Conservation (phyloP, 1,284 basidiomycete species). For the Vanrija sp. region DNA sequence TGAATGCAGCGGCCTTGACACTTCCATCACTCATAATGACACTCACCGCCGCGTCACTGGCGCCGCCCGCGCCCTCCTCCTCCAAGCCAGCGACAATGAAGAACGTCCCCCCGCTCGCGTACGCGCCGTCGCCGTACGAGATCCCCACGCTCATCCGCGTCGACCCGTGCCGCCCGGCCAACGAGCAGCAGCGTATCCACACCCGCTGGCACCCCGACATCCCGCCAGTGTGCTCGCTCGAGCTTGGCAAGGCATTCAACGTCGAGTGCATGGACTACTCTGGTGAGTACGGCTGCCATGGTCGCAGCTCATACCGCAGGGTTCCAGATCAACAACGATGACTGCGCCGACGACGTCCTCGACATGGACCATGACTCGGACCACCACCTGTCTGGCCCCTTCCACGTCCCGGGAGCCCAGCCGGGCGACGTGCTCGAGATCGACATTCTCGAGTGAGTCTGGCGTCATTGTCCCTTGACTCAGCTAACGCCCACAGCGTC, state of each 20-base stretch:
- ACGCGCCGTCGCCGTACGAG: conserved; percentile 3
- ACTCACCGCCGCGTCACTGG: neutral
- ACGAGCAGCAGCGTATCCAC: conserved; percentile 28
- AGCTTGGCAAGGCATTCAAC: conserved; percentile 60
- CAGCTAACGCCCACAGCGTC: conserved; percentile 49
- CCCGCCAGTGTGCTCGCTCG: conserved; percentile 30
- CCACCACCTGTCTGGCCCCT: conserved; percentile 71
- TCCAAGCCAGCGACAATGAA: neutral
- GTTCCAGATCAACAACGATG: conserved; percentile 66
- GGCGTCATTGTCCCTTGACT: conserved; percentile 47
- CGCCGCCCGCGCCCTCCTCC: neutral
- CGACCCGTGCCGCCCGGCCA: conserved; percentile 27
- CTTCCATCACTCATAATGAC: neutral
- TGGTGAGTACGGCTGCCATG: conserved; percentile 48
- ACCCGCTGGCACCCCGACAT: conserved; percentile 48
- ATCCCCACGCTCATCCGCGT: conserved; percentile 27
- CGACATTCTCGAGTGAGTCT: conserved; percentile 61
- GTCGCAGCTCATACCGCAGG: neutral
- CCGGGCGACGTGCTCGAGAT: conserved; percentile 73
- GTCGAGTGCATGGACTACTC: conserved; percentile 75
- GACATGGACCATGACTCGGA: conserved; percentile 52
- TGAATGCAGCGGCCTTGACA: neutral
- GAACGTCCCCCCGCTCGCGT: too few species aligned
- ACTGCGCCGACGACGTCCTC: conserved; percentile 51
- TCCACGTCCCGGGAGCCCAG: conserved; percentile 68